Evolutionary conservation across 2,329 filamentous ascomycete genomes (phyloP).

Genomic region (Aspergillus intermedius): DNA sequence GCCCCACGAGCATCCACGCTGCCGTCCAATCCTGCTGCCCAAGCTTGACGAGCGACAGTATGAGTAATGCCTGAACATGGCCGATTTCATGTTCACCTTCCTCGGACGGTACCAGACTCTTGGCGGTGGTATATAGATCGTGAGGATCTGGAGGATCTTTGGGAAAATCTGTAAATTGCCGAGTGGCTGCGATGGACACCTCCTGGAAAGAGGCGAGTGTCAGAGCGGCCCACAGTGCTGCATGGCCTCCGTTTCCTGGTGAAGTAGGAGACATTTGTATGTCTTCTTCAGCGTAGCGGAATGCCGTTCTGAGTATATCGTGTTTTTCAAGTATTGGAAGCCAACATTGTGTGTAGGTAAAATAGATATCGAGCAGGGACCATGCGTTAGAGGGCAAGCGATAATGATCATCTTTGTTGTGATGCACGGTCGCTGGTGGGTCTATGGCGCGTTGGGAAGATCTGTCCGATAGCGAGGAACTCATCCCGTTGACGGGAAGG

Average conservation of each 20-base stretch:
- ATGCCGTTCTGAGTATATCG: constrained; percentile 50
- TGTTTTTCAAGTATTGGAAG: constrained; percentile 66
- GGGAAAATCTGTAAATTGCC: constrained; percentile 10
- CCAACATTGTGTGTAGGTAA: constrained; percentile 70
- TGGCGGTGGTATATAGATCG: constrained; percentile 41
- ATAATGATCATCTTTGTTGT: constrained; percentile 15
- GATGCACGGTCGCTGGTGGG: not conserved
- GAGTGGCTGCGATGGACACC: constrained; percentile 22
- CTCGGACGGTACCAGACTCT: constrained; percentile 43
- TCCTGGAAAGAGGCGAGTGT: constrained; percentile 54
- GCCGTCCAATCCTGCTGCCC: constrained; percentile 49
- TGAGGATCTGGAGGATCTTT: constrained; percentile 12
- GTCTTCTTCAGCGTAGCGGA: constrained; percentile 25
- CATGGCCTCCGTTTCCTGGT: constrained; percentile 42
- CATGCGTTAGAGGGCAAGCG: constrained; percentile 46
- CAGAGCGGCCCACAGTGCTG: constrained; percentile 56
- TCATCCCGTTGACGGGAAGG: constrained; percentile 1
- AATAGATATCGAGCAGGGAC: constrained; percentile 63
- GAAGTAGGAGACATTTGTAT: constrained; percentile 18
- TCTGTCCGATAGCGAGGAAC: not conserved
- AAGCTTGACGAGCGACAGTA: constrained; percentile 59
- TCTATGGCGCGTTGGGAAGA: not conserved
- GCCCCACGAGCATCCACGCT: constrained; percentile 60
- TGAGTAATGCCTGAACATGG: constrained; percentile 51
- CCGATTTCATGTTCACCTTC: constrained; percentile 43